Conservation (phyloP, 2,329 filamentous ascomycete genomes). For the Clonostachys sp. region DNA sequence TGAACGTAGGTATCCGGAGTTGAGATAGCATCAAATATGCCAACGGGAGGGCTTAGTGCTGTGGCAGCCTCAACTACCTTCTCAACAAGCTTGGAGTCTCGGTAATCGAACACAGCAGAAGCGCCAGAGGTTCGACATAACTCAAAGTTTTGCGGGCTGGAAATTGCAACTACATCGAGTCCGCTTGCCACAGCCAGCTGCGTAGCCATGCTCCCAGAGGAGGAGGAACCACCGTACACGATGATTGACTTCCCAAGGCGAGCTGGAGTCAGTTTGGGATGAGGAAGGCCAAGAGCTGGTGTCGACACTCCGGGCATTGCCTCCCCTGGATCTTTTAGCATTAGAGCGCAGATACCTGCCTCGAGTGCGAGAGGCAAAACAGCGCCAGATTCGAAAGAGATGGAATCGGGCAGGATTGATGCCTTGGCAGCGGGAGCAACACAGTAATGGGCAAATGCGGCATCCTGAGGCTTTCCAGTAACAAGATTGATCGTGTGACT, state of each 20-base stretch:
- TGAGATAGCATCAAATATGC: constrained; percentile 16
- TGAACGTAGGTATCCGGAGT: constrained; percentile 11
- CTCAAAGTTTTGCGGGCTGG: constrained; percentile 30
- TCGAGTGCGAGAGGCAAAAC: constrained; percentile 16
- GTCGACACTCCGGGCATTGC: constrained; percentile 18
- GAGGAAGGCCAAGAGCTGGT: constrained; percentile 13
- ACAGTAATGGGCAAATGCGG: constrained; percentile 14
- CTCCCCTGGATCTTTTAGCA: constrained; percentile 9
- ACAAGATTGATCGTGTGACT: constrained; percentile 15
- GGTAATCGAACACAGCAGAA: constrained; percentile 30
- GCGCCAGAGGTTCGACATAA: constrained; percentile 33
- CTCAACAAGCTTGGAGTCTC: constrained; percentile 13
- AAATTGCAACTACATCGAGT: constrained; percentile 33
- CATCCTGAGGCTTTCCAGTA: constrained; percentile 15
- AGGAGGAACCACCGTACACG: constrained; percentile 41
- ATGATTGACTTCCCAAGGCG: constrained; percentile 9
- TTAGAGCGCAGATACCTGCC: constrained; percentile 16
- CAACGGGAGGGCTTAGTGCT: constrained; percentile 10
- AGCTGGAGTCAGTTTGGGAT: constrained; percentile 7
- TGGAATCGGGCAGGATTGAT: constrained; percentile 15
- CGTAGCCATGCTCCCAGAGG: constrained; percentile 35
- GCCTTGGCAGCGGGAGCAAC: constrained; percentile 12
- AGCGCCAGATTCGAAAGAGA: constrained; percentile 9
- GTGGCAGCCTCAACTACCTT: constrained; percentile 16
- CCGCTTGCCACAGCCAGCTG: constrained; percentile 35